Evolutionary conservation across 2,329 filamentous ascomycete species (phyloP), one percentile per base, ranked within the genome.

Genomic region (Botrytis aclada): DNA sequence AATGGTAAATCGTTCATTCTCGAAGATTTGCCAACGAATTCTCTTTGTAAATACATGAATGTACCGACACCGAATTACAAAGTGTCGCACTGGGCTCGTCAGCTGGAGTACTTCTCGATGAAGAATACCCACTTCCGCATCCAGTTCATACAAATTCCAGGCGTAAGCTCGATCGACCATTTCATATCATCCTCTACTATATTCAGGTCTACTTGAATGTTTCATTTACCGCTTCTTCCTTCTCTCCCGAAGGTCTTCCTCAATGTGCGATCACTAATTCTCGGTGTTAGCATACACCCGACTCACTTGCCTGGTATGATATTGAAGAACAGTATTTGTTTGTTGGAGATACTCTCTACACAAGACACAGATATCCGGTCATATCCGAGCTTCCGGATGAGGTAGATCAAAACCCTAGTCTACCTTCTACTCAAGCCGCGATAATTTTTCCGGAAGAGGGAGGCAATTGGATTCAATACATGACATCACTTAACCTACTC

Each of bases 291-390:
- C 70, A 66, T 34, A 66, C 47, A 41, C 37, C 43, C 9, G 47
- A 56, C 39, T 69, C 63, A n/a, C 70, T 72, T 29, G 63, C 70
- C 43, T 67, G 63, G 70, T 69, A 61, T 32, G 70, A 72, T 39
- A 77, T 81, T 16, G 77, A 81, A 1, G 84, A 85, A 74, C 81
- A 83, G 47, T 79, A 82, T 63, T 76, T 86, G 0, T 86, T 83
- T 70, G 83, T 85, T 8, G 85, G 85, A 9, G 85, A 86, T 70
- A 83, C 82, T 9, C 81, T 85, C 71, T 86, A 86, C 75, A 82
- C 83, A 70, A 77, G 78, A 34, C 75, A 77, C 56, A 71, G 74
- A 60, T 60, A 65, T 6, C 77, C 77, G 22, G 77, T 78, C 0
- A 77, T 79, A n/a, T 79, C 81, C 22, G 77, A 75, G 29, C 79